These are phyloP conservation scores for Haemoproteus tartakovskyi DNA, from an alignment of 169 alveolate species.

Conservation along the genomic window DNA sequence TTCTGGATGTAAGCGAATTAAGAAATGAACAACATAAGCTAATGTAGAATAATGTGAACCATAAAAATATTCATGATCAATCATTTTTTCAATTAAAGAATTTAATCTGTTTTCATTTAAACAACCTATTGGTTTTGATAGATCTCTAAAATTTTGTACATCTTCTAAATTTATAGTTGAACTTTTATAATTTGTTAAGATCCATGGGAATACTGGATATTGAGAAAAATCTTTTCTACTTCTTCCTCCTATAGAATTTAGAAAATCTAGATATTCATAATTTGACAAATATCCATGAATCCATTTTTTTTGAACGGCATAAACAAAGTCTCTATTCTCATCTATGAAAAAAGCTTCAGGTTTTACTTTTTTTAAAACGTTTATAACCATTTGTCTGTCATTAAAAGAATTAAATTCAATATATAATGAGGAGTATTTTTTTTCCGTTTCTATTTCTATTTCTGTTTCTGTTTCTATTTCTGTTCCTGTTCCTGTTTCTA, in stretches of 20 bases:
- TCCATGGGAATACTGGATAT: slow-evolving; percentile 98
- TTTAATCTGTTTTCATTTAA: slow-evolving; percentile 81
- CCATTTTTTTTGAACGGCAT: slow-evolving; percentile 85
- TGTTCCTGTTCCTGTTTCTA: too few relatives aligned
- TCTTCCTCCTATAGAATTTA: slow-evolving; percentile 92
- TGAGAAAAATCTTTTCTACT: slow-evolving; percentile 92
- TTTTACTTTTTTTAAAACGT: slow-evolving; percentile 65
- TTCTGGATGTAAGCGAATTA: slow-evolving; percentile 92
- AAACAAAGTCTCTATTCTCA: slow-evolving; percentile 72
- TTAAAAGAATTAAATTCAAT: slow-evolving; percentile 72
- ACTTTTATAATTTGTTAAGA: slow-evolving; percentile 83
- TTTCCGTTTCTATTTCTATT: too few relatives aligned
- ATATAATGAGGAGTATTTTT: slow-evolving; percentile 76
- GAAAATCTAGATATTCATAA: slow-evolving; percentile 90
- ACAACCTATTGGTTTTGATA: slow-evolving; percentile 91
- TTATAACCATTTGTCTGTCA: slow-evolving; percentile 78
- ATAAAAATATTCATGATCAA: slow-evolving; percentile 85
- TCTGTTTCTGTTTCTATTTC: too few relatives aligned
- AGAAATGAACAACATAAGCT: slow-evolving; percentile 94
- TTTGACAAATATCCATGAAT: slow-evolving; percentile 88
- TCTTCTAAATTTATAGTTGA: slow-evolving; percentile 70
- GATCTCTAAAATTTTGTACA: slow-evolving; percentile 82
- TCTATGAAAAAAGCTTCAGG: slow-evolving; percentile 71
- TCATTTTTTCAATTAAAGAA: slow-evolving; percentile 82
- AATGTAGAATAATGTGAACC: slow-evolving; percentile 98